Evolutionary conservation across 2,329 filamentous ascomycete genomes (phyloP), one percentile per base, ranked within the genome.

Genomic region (Phyllosticta paracitricarpa): DNA sequence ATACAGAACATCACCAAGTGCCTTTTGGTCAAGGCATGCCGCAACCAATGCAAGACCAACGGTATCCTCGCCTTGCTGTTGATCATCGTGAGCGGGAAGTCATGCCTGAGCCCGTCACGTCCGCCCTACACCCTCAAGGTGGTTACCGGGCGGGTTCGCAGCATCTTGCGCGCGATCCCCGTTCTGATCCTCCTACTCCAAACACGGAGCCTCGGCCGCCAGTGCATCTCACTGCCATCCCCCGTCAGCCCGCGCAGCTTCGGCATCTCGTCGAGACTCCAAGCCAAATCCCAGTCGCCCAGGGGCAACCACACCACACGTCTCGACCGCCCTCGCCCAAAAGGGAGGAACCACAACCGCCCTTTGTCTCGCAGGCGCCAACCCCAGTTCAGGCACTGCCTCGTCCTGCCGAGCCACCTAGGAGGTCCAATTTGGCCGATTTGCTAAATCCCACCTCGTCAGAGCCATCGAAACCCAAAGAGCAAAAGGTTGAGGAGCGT

Each of bases 341-440:
- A 30, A 62, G 57, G n/a, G 61, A 62, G 26, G 61, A 62, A 8
- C n/a, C 28, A 4, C 57, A 54, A n/a, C 61, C 53, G 30, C 48
- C 57, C 4, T 62, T 48, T 48, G 58, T 26, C 51, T 51, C 52
- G 4, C 56, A 56, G 17, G 33, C 51, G 17, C 55, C 55, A 8
- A 54, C 54, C 19, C 57, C 60, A 25, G 60, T 51, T 14, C 58
- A 53, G 26, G 24, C 60, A 30, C 24, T 53, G 22, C n/a, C 64
- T 56, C 54, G 58, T 3, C 52, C 61, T 7, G 70, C 67, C 14
- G 60, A 67, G n/a, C 61, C 64, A 19, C 62, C 56, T 2, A 69
- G 70, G 54, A 74, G 71, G 59, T 74, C 72, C 6, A 75, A 74
- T 57, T 51, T 76, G 14, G 66, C 74, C 60, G 73, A 71, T 3